Evolutionary conservation across 129 eudicot species (phyloP).

Genomic region (Daucus carota): DNA sequence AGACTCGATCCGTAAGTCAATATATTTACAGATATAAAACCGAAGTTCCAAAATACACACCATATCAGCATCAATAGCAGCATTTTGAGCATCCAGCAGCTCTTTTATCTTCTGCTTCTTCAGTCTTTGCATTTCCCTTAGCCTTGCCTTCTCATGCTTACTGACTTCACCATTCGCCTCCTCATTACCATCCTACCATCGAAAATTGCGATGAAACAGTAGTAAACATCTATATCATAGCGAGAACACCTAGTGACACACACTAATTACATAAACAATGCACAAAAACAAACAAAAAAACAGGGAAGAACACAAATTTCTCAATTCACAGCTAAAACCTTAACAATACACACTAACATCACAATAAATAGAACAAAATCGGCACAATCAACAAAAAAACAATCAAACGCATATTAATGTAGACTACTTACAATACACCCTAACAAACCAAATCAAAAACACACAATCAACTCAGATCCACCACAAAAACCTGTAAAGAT

Average conservation of each 20-base stretch:
- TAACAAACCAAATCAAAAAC: conserved; percentile 6
- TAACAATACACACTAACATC: not conserved
- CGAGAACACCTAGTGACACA: not conserved
- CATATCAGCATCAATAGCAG: conserved; percentile 86
- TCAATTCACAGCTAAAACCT: not conserved
- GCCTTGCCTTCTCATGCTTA: conserved; percentile 70
- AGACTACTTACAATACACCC: not conserved
- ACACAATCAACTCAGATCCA: not conserved
- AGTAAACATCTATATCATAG: not conserved
- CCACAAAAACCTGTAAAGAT: not conserved
- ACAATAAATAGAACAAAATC: not conserved
- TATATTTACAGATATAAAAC: not conserved
- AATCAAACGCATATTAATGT: not conserved
- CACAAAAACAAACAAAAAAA: not conserved
- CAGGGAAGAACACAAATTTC: not conserved
- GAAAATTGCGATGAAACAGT: not conserved
- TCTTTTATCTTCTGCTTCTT: conserved; percentile 89
- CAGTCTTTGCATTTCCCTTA: conserved; percentile 70
- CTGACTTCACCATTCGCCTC: conserved; percentile 40
- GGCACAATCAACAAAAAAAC: conserved; percentile 4
- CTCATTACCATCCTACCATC: conserved; percentile 45
- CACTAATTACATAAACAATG: conserved; percentile 12
- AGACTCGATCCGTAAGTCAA: no score
- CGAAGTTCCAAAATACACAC: conserved; percentile 21
- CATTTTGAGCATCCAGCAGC: conserved; percentile 76